Conservation (phyloP, 768 basidiomycete genomes). For the Phaeolepiota aurea region DNA sequence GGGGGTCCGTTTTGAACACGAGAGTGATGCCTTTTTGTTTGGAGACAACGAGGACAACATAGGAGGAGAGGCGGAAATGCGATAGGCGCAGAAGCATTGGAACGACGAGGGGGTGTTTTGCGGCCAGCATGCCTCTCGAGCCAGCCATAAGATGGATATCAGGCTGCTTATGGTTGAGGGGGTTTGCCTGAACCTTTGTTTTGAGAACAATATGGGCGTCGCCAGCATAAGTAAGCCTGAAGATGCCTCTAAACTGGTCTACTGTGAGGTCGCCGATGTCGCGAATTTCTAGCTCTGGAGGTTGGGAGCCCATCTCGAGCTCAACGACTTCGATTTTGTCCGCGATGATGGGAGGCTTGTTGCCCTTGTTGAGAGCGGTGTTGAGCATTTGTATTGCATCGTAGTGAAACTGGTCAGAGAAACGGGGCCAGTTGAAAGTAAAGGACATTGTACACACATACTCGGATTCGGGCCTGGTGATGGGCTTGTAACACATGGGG, state of each 20-base stretch:
- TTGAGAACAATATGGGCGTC: constrained; percentile 85
- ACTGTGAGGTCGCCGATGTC: constrained; percentile 95
- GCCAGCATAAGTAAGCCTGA: constrained; percentile 88
- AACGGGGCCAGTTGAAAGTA: constrained; percentile 93
- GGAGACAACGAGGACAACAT: constrained; percentile 95
- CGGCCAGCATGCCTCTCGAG: constrained; percentile 84
- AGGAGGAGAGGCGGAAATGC: constrained; percentile 89
- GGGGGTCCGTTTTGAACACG: constrained; percentile 98
- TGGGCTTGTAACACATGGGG: too few species aligned
- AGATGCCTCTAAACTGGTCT: constrained; percentile 95
- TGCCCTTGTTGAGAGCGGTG: constrained; percentile 93
- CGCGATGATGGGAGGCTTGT: constrained; percentile 94
- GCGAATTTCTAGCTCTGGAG: constrained; percentile 93
- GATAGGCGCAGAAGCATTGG: constrained; percentile 97
- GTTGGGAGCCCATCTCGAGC: constrained; percentile 98
- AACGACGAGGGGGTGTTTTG: constrained; percentile 90
- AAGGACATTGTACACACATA: constrained; percentile 66
- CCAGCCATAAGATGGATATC: constrained; percentile 83
- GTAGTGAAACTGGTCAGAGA: constrained; percentile 93
- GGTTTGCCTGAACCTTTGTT: constrained; percentile 96
- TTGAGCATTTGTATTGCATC: constrained; percentile 97
- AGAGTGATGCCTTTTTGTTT: constrained; percentile 97
- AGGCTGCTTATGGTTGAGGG: constrained; percentile 85
- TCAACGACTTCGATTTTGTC: constrained; percentile 98
- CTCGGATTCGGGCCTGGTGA: too few species aligned